A percentile compares a stretch with the other conserved stretches of the same genome.
These are phyloP conservation scores for Aspergillus tanneri DNA, from an alignment of 2,329 filamentous ascomycete genomes.

Conservation along the genomic window DNA sequence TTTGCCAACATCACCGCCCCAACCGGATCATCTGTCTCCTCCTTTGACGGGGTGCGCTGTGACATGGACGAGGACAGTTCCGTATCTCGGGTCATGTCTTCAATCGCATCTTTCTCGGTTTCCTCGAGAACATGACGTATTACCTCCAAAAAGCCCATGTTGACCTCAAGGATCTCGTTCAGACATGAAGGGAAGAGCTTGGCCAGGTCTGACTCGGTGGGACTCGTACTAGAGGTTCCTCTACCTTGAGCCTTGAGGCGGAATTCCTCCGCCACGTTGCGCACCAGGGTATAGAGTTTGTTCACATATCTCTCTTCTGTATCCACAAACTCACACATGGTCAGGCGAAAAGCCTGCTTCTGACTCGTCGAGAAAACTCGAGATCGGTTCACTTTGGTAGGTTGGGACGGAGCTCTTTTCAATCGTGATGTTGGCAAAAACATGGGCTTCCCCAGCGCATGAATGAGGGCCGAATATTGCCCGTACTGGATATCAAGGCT, in stretches of 20 bases:
- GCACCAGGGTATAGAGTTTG: conserved; percentile 81
- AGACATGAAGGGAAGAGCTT: conserved; percentile 79
- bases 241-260: conserved; percentile 65
- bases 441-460: conserved; percentile 75
- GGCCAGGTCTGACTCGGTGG: conserved; percentile 69
- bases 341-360: conserved; percentile 79
- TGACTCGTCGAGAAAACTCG: conserved; percentile 77
- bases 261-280: conserved; percentile 77
- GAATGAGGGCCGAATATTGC: conserved; percentile 72
- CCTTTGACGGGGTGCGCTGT: conserved; percentile 47
- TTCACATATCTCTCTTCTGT: conserved; percentile 92
- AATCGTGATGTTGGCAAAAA: conserved; percentile 85
- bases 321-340: conserved; percentile 85
- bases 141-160: conserved; percentile 74
- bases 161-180: conserved; percentile 76
- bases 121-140: conserved; percentile 75
- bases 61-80: conserved; percentile 48
- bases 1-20: conserved; percentile 77
- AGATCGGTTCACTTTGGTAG: conserved; percentile 74
- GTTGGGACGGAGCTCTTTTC: conserved; percentile 81
- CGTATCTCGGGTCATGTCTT: conserved; percentile 67
- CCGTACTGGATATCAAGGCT: conserved; percentile 62
- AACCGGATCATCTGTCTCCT: conserved; percentile 69
- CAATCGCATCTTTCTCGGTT: conserved; percentile 75
- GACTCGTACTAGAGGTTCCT: conserved; percentile 63